Percentiles rank a stretch among this genome's conserved stretches.
phyloP scores from a whole-genome alignment of 2,329 filamentous ascomycete genomes.

The Calonectria honghensis region DNA sequence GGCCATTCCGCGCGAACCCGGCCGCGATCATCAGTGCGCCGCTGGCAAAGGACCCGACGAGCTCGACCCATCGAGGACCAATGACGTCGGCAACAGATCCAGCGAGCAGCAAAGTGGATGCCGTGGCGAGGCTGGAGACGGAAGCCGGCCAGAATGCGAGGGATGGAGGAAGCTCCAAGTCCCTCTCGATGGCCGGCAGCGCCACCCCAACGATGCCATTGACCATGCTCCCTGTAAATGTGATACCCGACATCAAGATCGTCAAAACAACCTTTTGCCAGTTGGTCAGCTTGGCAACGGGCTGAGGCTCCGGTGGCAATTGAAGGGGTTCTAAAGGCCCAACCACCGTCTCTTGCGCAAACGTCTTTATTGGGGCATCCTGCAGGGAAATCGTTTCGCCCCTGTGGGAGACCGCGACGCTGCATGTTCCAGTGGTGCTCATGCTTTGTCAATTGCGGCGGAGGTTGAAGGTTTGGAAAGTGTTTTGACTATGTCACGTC shows the following conservation, averaged over 20 bases:
- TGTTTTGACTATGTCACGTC: background rate
- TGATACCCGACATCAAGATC: constrained; percentile 39
- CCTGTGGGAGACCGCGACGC: constrained; percentile 6
- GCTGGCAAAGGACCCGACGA: constrained; percentile 56
- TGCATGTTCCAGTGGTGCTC: constrained; percentile 9
- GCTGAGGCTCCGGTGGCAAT: background rate
- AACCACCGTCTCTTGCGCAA: background rate
- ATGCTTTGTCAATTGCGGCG: background rate
- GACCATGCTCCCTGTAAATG: constrained; percentile 36
- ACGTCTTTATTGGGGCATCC: background rate
- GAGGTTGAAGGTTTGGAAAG: background rate
- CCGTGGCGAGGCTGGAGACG: constrained; percentile 58
- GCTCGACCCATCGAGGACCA: constrained; percentile 56
- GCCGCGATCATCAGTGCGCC: constrained; percentile 55
- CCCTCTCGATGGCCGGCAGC: constrained; percentile 61
- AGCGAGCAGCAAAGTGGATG: constrained; percentile 59
- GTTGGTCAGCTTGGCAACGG: background rate
- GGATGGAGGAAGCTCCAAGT: constrained; percentile 55
- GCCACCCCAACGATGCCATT: constrained; percentile 59
- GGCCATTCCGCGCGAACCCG: constrained; percentile 54
- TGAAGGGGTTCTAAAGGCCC: background rate
- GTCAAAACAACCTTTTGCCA: constrained; percentile 36
- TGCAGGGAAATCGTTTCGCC: background rate
- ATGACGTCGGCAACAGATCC: constrained; percentile 61
- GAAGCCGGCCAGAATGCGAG: constrained; percentile 62